Percentiles rank a stretch among this genome's conserved stretches.
These are phyloP conservation scores for Trichoderma endophyticum DNA, from an alignment of 2,329 filamentous ascomycete genomes.

Conservation along the genomic window DNA sequence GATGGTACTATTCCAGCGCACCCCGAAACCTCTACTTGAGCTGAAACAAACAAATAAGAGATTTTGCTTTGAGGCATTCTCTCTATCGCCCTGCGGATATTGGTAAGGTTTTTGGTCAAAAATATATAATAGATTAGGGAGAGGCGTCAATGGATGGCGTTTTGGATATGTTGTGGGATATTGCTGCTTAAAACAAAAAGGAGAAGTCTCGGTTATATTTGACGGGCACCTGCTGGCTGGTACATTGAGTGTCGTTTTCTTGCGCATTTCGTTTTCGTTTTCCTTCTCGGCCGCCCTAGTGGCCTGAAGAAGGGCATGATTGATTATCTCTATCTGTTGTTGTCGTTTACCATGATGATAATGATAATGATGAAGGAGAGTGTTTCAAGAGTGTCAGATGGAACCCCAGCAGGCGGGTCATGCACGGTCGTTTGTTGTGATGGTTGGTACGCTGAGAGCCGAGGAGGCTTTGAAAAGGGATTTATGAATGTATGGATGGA, in stretches of 20 bases:
- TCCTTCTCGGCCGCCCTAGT: background rate
- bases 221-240: background rate
- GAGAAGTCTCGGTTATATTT: background rate
- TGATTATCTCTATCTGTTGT: conserved; percentile 1
- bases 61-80: background rate
- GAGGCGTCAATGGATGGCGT: background rate
- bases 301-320: background rate
- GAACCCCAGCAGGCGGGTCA: background rate
- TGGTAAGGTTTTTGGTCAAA: background rate
- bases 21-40: background rate
- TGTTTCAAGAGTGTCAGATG: conserved; percentile 15
- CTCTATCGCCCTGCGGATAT: background rate
- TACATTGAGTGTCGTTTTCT: background rate
- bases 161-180: background rate
- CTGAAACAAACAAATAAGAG: background rate
- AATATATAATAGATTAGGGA: background rate
- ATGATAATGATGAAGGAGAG: conserved; percentile 9
- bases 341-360: conserved; percentile 15
- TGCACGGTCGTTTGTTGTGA: background rate
- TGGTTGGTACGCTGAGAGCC: background rate
- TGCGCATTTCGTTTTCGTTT: background rate
- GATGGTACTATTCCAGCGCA: conserved; percentile 18
- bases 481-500: background rate
- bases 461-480: background rate
- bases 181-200: background rate